Conservation (phyloP, 2,329 filamentous ascomycete genomes). For the Trichoderma sp. region DNA sequence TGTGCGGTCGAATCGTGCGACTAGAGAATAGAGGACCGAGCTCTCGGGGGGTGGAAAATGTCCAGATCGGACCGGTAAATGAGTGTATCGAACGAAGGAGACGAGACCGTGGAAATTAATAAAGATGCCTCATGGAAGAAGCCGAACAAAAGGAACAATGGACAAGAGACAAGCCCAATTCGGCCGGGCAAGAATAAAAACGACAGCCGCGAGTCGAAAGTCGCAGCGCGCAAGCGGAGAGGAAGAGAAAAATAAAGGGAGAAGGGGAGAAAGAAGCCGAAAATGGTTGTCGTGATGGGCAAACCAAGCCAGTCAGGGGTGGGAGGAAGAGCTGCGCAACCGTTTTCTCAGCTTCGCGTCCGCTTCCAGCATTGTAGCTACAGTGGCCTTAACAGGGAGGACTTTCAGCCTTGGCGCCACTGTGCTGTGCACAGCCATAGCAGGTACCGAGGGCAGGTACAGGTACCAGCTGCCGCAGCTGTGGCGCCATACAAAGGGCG, state of each 20-base stretch:
- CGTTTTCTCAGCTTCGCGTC: constrained; percentile 19
- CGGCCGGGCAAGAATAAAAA: constrained; percentile 3
- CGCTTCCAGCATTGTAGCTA: constrained; percentile 37
- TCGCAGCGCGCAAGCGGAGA: constrained; percentile 17
- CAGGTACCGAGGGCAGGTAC: not conserved
- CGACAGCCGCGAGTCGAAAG: constrained; percentile 15
- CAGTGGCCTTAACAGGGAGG: constrained; percentile 37
- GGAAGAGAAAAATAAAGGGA: constrained; percentile 24
- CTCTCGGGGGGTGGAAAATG: constrained; percentile 2
- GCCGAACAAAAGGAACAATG: constrained; percentile 17
- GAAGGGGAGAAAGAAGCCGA: constrained; percentile 20
- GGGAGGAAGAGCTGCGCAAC: constrained; percentile 15
- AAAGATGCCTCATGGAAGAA: constrained; percentile 20
- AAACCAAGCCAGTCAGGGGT: constrained; percentile 23
- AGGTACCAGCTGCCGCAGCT: not conserved
- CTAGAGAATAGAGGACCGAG: not conserved
- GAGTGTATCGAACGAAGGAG: constrained; percentile 22
- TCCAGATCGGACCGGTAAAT: constrained; percentile 15
- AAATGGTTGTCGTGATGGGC: constrained; percentile 19
- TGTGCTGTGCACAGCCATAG: constrained; percentile 16
- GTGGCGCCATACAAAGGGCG: not conserved
- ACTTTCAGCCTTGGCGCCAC: constrained; percentile 15
- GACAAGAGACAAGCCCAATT: constrained; percentile 17
- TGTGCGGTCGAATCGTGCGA: not conserved
- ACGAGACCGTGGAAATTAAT: constrained; percentile 16